Evolutionary conservation across 106 monocot species (phyloP).

Genomic region (Dendrobium catenatum): DNA sequence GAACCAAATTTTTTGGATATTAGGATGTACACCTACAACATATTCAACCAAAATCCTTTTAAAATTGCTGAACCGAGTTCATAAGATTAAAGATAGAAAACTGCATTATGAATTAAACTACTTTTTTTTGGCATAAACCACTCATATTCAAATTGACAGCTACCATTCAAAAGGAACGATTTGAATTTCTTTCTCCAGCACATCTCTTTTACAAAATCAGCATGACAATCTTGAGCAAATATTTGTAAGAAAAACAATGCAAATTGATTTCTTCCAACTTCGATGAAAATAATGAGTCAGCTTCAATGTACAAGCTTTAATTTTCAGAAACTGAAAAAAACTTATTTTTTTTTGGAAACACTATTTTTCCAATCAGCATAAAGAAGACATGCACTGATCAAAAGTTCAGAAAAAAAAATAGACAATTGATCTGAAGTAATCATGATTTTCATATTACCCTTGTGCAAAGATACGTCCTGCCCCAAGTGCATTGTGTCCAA

Average conservation of each 20-base stretch:
- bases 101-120: no score
- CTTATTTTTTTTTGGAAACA: not conserved
- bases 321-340: not conserved
- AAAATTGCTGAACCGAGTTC: no score
- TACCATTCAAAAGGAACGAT: not conserved
- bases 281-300: not conserved
- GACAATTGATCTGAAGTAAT: not conserved
- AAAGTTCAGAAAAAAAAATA: not conserved
- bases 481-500: constrained; percentile 90
- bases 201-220: not conserved
- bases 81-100: no score
- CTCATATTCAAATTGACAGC: not conserved
- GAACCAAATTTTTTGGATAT: no score
- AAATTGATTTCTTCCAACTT: not conserved
- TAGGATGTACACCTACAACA: no score
- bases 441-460: constrained; percentile 39
- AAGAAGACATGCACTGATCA: not conserved
- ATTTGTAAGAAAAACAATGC: not conserved
- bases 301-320: not conserved
- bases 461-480: constrained; percentile 89
- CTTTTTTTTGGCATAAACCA: not conserved
- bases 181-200: not conserved
- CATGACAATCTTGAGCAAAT: not conserved
- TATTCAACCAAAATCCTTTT: no score
- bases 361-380: not conserved